These are phyloP conservation scores for Penicillium steckii DNA, from an alignment of 495 filamentous ascomycete genomes.

Conservation along the genomic window DNA sequence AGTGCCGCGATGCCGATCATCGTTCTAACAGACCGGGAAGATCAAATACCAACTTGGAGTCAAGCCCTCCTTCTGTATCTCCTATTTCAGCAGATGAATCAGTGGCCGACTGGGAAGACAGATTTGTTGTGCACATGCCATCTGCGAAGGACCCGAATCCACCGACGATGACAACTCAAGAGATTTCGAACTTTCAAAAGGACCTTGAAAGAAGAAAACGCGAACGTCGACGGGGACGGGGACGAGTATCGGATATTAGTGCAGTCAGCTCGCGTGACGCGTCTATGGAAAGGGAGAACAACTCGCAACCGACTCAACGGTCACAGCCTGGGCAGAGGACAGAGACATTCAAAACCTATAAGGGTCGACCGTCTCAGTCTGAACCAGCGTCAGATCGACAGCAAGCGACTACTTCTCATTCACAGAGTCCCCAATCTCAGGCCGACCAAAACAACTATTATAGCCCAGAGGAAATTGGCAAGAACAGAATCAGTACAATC, in stretches of 20 bases:
- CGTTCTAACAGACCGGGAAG: conserved; percentile 17
- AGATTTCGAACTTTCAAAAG: conserved; percentile 43
- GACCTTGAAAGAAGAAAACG: conserved; percentile 35
- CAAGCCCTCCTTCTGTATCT: conserved; percentile 33
- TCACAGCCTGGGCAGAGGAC: conserved; percentile 7
- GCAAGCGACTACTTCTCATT: neutral
- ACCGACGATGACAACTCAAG: conserved; percentile 35
- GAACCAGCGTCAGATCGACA: conserved; percentile 11
- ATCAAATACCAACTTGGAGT: conserved; percentile 26
- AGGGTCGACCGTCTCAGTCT: conserved; percentile 12
- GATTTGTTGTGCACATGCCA: conserved; percentile 49
- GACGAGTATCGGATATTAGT: conserved; percentile 31
- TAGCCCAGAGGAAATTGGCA: conserved; percentile 45
- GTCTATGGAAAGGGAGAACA: conserved; percentile 24
- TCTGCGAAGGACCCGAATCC: conserved; percentile 46
- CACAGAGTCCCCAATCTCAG: conserved; percentile 1
- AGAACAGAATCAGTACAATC: conserved; percentile 38
- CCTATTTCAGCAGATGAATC: conserved; percentile 34
- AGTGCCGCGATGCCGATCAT: conserved; percentile 25
- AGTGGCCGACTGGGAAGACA: conserved; percentile 42
- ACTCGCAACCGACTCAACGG: neutral
- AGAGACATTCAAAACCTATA: conserved; percentile 20
- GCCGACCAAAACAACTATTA: conserved; percentile 28
- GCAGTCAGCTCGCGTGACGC: conserved; percentile 30
- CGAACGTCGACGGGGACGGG: conserved; percentile 23